Percentiles rank a stretch among this genome's conserved stretches.
phyloP scores from a whole-genome alignment of 176 grass and related monocot species.

The bread wheat (Triticum aestivum) region IWGSC_CS_RefSeq_v2.1 NC_057796.1:452215757-452216256 shows the following conservation, averaged over 20 bases:
- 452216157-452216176: neutral
- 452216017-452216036: neutral
- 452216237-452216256: too few species aligned
- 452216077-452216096: neutral
- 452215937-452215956: slow-evolving; percentile 20
- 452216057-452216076: neutral
- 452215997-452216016: neutral
- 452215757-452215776: slow-evolving; percentile 52
- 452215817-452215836: neutral
- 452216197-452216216: neutral
- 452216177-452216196: too few species aligned
- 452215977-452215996: neutral
- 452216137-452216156: neutral
- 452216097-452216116: neutral
- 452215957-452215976: neutral
- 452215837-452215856: slow-evolving; percentile 34
- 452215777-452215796: slow-evolving; percentile 35
- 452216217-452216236: too few species aligned
- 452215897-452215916: neutral
- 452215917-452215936: slow-evolving; percentile 47
- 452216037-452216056: neutral
- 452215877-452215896: slow-evolving; percentile 27
- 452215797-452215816: slow-evolving; percentile 24
- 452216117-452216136: too few species aligned
- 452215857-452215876: slow-evolving; percentile 54